Evolutionary conservation across 768 basidiomycete species (phyloP).

Genomic region (Trametopsis cervina): DNA sequence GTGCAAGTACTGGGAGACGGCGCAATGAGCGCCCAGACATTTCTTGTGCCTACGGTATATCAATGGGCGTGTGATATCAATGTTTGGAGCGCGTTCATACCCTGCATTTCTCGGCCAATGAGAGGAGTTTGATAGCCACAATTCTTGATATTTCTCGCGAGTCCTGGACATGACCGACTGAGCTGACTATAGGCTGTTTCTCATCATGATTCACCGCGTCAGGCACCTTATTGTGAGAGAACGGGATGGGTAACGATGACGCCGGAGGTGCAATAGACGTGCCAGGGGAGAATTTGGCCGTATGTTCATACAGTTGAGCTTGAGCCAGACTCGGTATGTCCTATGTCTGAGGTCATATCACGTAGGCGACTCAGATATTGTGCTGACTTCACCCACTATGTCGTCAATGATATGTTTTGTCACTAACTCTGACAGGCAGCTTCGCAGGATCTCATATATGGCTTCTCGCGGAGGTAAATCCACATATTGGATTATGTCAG

Average conservation of each 20-base stretch:
- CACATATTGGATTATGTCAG: conserved; percentile 93
- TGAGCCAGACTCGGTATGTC: background rate
- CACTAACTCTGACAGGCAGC: conserved; percentile 77
- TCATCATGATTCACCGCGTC: too few relatives aligned
- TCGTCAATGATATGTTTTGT: conserved; percentile 59
- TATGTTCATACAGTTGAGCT: conserved; percentile 1
- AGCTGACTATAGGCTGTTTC: too few relatives aligned
- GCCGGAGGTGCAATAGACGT: background rate
- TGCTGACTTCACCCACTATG: conserved; percentile 42
- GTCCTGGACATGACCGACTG: conserved; percentile 23
- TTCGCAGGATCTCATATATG: conserved; percentile 85
- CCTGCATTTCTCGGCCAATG: conserved; percentile 70
- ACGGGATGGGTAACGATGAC: conserved; percentile 25
- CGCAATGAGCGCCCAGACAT: conserved; percentile 91
- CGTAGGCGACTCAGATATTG: conserved; percentile 30
- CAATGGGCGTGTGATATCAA: background rate
- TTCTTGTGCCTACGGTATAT: conserved; percentile 45
- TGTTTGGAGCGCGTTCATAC: conserved; percentile 46
- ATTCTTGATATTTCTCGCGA: conserved; percentile 43
- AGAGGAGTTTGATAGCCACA: conserved; percentile 51
- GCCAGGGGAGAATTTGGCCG: background rate
- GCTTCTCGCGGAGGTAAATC: conserved; percentile 89
- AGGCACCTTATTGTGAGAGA: background rate
- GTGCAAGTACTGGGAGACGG: conserved; percentile 88
- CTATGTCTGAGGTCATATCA: conserved; percentile 34